phyloP scores from a whole-genome alignment of 257 asterid genomes.

The Dorcoceras hygrometricum region DNA sequence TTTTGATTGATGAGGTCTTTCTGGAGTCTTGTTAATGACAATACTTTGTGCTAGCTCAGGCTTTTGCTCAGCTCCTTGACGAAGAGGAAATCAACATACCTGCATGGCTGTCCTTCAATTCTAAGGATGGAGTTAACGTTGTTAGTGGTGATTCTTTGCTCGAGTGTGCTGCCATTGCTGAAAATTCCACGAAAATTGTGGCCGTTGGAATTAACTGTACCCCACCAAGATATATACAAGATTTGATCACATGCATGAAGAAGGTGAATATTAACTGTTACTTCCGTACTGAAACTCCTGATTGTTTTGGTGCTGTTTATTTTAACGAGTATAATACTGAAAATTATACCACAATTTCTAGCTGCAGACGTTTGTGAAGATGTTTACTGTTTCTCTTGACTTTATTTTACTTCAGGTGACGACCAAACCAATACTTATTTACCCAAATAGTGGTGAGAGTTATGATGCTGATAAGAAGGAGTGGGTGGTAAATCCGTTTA shows the following conservation, averaged over 20 bases:
- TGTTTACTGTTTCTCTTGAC: slow-evolving; percentile 18
- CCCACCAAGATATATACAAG: slow-evolving; percentile 80
- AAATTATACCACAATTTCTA: neutral
- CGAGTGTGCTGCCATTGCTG: slow-evolving; percentile 69
- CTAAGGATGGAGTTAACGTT: slow-evolving; percentile 80
- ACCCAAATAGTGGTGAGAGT: slow-evolving; percentile 89
- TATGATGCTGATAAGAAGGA: slow-evolving; percentile 61
- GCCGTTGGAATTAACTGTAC: slow-evolving; percentile 89
- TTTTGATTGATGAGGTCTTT: neutral
- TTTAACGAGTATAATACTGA: neutral
- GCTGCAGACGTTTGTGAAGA: slow-evolving; percentile 6
- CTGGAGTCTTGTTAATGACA: slow-evolving; percentile 20
- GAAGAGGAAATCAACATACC: slow-evolving; percentile 72
- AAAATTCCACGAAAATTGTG: slow-evolving; percentile 58
- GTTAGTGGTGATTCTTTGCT: slow-evolving; percentile 79
- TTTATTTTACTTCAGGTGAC: slow-evolving; percentile 49
- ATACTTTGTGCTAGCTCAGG: slow-evolving; percentile 44
- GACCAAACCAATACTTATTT: slow-evolving; percentile 68
- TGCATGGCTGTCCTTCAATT: slow-evolving; percentile 86
- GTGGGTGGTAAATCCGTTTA: slow-evolving; percentile 72
- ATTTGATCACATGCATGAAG: slow-evolving; percentile 59
- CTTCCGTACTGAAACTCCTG: slow-evolving; percentile 1
- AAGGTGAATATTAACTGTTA: slow-evolving; percentile 37
- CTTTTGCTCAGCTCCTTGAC: slow-evolving; percentile 71
- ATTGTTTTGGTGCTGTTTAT: neutral